Evolutionary conservation across 306 rosid species (phyloP).

Genomic region (Fagus sylvatica): DNA sequence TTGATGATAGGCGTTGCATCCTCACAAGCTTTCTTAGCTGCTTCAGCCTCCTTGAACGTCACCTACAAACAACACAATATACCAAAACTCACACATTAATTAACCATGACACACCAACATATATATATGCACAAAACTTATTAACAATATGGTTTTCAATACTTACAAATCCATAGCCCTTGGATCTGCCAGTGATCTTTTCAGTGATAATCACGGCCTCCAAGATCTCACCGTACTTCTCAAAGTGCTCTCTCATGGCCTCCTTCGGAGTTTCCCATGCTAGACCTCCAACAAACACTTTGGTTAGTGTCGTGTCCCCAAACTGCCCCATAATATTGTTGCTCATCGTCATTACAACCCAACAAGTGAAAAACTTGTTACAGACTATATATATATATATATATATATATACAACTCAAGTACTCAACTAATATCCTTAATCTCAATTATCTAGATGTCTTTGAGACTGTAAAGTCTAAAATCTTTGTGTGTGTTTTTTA

Average conservation of each 20-base stretch:
- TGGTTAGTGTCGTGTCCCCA: slow-evolving; percentile 80
- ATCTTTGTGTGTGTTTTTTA: background rate
- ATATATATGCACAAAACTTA: background rate
- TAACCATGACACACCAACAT: background rate
- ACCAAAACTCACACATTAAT: background rate
- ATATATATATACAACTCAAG: background rate
- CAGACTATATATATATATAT: background rate
- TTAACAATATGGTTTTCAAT: background rate
- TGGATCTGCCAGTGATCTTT: slow-evolving; percentile 83
- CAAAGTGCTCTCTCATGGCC: slow-evolving; percentile 60
- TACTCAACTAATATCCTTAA: background rate
- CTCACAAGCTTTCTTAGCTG: slow-evolving; percentile 88
- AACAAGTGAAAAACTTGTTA: too few relatives aligned
- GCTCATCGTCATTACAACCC: slow-evolving; percentile 31
- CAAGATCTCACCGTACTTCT: slow-evolving; percentile 74
- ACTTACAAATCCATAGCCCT: slow-evolving; percentile 93
- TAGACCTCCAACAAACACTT: slow-evolving; percentile 81
- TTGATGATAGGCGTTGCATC: slow-evolving; percentile 71
- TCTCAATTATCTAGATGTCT: background rate
- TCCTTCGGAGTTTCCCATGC: slow-evolving; percentile 96
- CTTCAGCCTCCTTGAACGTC: slow-evolving; percentile 75
- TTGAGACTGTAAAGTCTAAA: background rate
- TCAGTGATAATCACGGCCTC: slow-evolving; percentile 93
- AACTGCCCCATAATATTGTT: slow-evolving; percentile 43
- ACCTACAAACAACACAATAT: slow-evolving; percentile 37